Conservation (phyloP, 2,329 filamentous ascomycete species). For the Trichocomaceae sp. region DNA sequence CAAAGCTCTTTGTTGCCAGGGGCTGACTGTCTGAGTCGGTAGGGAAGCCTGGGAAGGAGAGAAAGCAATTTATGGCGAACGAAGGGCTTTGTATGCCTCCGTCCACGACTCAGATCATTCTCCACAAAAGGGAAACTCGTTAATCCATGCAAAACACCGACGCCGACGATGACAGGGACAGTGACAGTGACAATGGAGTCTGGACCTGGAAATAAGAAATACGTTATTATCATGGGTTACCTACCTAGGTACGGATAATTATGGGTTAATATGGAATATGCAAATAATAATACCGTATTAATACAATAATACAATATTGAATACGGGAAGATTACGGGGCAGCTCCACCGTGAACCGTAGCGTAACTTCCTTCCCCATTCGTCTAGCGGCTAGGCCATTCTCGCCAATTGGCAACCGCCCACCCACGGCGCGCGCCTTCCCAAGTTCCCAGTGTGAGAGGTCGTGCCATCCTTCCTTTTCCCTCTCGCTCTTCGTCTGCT, state of each 20-base stretch:
- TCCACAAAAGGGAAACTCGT: neutral
- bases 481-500: neutral
- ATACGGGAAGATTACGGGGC: neutral
- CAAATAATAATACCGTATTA: too few species aligned
- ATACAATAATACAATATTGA: neutral
- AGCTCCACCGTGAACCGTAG: neutral
- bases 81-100: neutral
- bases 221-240: too few species aligned
- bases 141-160: too few species aligned
- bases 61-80: neutral
- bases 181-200: too few species aligned
- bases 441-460: too few species aligned
- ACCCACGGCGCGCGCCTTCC: neutral
- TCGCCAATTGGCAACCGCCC: neutral
- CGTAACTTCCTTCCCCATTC: neutral
- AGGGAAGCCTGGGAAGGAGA: too few species aligned
- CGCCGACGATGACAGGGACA: too few species aligned
- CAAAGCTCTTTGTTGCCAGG: neutral
- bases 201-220: too few species aligned
- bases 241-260: too few species aligned
- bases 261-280: too few species aligned
- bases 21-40: neutral
- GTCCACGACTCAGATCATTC: too few species aligned
- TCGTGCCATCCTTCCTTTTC: neutral
- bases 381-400: neutral